Conservation (phyloP, 2,329 filamentous ascomycete species). For the Purpureocillium takamizusanense region DNA sequence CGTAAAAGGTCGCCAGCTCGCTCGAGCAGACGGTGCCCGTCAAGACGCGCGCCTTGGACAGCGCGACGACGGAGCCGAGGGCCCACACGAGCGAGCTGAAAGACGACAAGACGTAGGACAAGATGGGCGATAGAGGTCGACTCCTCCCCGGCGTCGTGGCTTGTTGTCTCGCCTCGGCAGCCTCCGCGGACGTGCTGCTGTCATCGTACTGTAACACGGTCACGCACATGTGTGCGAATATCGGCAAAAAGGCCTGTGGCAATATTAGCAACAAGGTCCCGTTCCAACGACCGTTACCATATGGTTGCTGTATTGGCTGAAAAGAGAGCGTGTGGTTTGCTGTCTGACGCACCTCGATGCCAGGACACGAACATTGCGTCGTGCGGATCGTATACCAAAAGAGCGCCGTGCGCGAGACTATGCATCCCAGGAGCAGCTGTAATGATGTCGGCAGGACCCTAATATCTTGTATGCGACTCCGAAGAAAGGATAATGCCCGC, state of each 20-base stretch:
- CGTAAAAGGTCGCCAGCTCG: slow-evolving; percentile 3
- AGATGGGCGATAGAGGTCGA: not conserved
- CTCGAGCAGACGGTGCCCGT: slow-evolving; percentile 10
- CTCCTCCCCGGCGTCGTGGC: not conserved
- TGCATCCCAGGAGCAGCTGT: slow-evolving; percentile 2
- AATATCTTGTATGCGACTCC: not conserved
- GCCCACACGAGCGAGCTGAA: slow-evolving; percentile 20
- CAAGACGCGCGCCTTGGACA: slow-evolving; percentile 1
- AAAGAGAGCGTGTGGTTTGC: slow-evolving; percentile 3
- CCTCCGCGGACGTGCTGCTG: too few relatives aligned
- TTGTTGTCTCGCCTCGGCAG: not conserved
- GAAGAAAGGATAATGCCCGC: too few relatives aligned
- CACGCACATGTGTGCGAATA: not conserved
- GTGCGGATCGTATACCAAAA: slow-evolving; percentile 22
- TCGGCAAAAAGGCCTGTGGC: slow-evolving; percentile 20
- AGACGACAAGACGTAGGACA: slow-evolving; percentile 12
- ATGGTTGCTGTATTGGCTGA: not conserved
- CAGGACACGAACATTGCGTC: slow-evolving; percentile 20
- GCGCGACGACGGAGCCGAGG: slow-evolving; percentile 11
- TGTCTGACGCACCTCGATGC: slow-evolving; percentile 19
- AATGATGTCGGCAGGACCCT: not conserved
- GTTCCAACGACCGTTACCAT: not conserved
- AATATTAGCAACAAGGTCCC: not conserved
- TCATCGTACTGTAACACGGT: not conserved
- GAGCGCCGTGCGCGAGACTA: slow-evolving; percentile 11